Evolutionary conservation across 768 basidiomycete species (phyloP).

Genomic region (Rhodosporidiobolus sp.): DNA sequence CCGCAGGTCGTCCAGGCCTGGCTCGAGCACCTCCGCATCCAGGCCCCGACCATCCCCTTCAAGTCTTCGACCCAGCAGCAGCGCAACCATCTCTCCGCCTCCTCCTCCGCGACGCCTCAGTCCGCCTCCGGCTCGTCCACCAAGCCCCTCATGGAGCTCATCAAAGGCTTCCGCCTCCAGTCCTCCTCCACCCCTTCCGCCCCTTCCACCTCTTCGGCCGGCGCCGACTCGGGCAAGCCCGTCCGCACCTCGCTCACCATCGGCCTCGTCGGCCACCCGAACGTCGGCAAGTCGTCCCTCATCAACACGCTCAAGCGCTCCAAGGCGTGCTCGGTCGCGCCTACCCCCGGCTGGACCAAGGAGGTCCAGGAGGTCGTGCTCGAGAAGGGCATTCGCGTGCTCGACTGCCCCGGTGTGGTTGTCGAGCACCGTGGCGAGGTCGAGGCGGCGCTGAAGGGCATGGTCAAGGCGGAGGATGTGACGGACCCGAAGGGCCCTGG

Average conservation of each 20-base stretch:
- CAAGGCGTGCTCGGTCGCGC: slow-evolving; percentile 91
- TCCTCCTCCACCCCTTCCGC: background rate
- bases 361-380: slow-evolving; percentile 86
- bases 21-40: slow-evolving; percentile 85
- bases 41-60: slow-evolving; percentile 89
- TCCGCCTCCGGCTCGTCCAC: slow-evolving; percentile 48
- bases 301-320: slow-evolving; percentile 88
- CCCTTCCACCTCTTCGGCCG: slow-evolving; percentile 2
- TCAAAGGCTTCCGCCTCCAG: slow-evolving; percentile 42
- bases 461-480: slow-evolving; percentile 65
- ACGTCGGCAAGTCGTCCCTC: slow-evolving; percentile 91
- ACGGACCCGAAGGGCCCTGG: slow-evolving; percentile 86
- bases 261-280: slow-evolving; percentile 93
- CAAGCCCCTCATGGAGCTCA: slow-evolving; percentile 43
- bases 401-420: slow-evolving; percentile 97
- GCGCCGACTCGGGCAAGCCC: slow-evolving; percentile 14
- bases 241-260: slow-evolving; percentile 58
- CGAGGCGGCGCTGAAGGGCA: slow-evolving; percentile 43
- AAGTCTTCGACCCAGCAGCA: slow-evolving; percentile 74
- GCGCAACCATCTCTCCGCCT: slow-evolving; percentile 69
- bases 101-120: slow-evolving; percentile 50
- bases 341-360: slow-evolving; percentile 90
- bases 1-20: slow-evolving; percentile 81
- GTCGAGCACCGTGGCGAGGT: slow-evolving; percentile 54
- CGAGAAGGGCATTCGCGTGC: slow-evolving; percentile 83